Percentiles rank a stretch among this genome's conserved stretches.
phyloP scores from a whole-genome alignment of 176 grass and related monocot genomes.

The maize (Zea mays) region DNA sequence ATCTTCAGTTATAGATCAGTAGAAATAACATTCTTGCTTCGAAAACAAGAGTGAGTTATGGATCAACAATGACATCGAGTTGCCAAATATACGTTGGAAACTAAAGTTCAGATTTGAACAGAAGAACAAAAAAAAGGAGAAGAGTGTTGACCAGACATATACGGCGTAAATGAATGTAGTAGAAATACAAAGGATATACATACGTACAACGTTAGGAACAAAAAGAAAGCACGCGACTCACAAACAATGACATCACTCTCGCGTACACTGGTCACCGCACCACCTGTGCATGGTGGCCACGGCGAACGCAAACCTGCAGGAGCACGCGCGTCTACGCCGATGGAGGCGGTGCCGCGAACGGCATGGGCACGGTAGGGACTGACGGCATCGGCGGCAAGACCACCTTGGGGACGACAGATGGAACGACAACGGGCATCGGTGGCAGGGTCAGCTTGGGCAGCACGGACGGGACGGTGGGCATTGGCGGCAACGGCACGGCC shows the following conservation, averaged over 20 bases:
- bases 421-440: neutral
- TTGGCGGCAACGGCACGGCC: neutral
- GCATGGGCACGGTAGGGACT: conserved; percentile 23
- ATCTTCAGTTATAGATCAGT: too few relatives aligned
- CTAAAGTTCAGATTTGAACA: too few relatives aligned
- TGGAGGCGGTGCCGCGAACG: conserved; percentile 30
- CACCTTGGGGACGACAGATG: neutral
- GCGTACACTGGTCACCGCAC: neutral
- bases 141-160: too few relatives aligned
- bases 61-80: too few relatives aligned
- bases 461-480: neutral
- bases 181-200: too few relatives aligned
- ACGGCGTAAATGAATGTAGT: too few relatives aligned
- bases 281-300: neutral
- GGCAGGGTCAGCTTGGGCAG: neutral
- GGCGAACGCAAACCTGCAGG: neutral
- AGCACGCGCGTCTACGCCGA: neutral
- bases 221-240: neutral
- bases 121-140: too few relatives aligned
- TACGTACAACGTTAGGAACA: too few relatives aligned
- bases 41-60: too few relatives aligned
- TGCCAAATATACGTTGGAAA: too few relatives aligned
- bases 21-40: too few relatives aligned
- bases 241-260: too few relatives aligned
- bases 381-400: conserved; percentile 8